Evolutionary conservation across 495 filamentous ascomycete species (phyloP).

Genomic region (Talaromyces nanjingensis): DNA sequence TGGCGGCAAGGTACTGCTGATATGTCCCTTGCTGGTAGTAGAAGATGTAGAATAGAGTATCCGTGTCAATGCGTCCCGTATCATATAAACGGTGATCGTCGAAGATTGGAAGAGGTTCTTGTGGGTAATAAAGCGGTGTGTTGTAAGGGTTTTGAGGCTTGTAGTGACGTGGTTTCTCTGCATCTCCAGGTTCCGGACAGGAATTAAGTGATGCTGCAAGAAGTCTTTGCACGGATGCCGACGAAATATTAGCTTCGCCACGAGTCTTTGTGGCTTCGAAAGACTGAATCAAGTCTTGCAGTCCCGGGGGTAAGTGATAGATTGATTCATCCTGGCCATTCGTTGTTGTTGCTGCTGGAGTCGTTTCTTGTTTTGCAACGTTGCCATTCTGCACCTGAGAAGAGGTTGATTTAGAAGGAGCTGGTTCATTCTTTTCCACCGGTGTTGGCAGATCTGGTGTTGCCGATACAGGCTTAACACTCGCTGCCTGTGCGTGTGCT

Average conservation of each 20-base stretch:
- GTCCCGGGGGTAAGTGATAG: conserved; percentile 84
- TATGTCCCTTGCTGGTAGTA: conserved; percentile 97
- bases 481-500: conserved; percentile 24
- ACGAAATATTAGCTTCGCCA: conserved; percentile 41
- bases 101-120: conserved; percentile 82
- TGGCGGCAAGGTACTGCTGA: conserved; percentile 94
- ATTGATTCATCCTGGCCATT: conserved; percentile 62
- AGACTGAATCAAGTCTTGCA: conserved; percentile 84
- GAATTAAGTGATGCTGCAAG: conserved; percentile 62
- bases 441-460: conserved; percentile 31
- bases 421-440: conserved; percentile 35
- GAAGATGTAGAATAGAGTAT: conserved; percentile 97
- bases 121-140: conserved; percentile 80
- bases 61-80: conserved; percentile 72
- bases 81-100: conserved; percentile 84
- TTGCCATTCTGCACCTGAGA: conserved; percentile 27
- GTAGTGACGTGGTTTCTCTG: conserved; percentile 76
- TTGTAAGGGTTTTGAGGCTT: conserved; percentile 72
- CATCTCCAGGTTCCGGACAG: conserved; percentile 68
- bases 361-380: conserved; percentile 19
- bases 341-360: conserved; percentile 9
- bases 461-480: conserved; percentile 4
- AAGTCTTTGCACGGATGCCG: conserved; percentile 62
- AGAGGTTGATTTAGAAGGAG: conserved; percentile 16
- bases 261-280: conserved; percentile 78